Percentiles rank a stretch among this genome's conserved stretches.
Evolutionary conservation across 2,329 filamentous ascomycete species (phyloP).

Genomic region (Sphaerulina musiva): DNA sequence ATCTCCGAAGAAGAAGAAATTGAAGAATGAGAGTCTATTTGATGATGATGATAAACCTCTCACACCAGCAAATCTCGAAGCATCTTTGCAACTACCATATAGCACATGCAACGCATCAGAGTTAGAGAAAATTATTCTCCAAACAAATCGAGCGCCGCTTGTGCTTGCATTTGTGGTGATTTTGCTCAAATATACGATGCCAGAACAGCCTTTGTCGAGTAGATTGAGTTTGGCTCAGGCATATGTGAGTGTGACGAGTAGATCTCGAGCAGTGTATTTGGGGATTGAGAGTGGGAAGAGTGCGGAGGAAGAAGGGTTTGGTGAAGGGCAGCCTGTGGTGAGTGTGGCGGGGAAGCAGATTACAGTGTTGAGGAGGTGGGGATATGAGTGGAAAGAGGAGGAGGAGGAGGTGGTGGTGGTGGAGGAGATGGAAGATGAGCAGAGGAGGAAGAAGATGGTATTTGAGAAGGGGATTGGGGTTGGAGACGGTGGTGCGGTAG

Average conservation of each 20-base stretch:
- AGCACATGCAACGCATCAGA: slow-evolving; percentile 52
- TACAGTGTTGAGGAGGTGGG: slow-evolving; percentile 68
- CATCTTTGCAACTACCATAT: slow-evolving; percentile 53
- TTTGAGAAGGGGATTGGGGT: slow-evolving; percentile 26
- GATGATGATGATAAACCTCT: slow-evolving; percentile 20
- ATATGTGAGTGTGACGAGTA: slow-evolving; percentile 73
- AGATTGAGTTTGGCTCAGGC: slow-evolving; percentile 76
- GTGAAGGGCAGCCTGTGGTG: slow-evolving; percentile 67
- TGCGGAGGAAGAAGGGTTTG: slow-evolving; percentile 65
- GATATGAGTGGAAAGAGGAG: slow-evolving; percentile 55
- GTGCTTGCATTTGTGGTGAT: slow-evolving; percentile 73
- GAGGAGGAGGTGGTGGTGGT: too few relatives aligned
- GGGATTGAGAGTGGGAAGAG: slow-evolving; percentile 61
- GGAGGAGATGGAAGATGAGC: too few relatives aligned
- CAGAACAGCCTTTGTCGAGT: slow-evolving; percentile 77
- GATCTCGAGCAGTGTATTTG: slow-evolving; percentile 66
- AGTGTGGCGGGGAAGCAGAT: slow-evolving; percentile 68
- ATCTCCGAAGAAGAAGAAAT: slow-evolving; percentile 34
- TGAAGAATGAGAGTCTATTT: slow-evolving; percentile 26
- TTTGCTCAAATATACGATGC: slow-evolving; percentile 72
- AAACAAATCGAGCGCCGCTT: slow-evolving; percentile 75
- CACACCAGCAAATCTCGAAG: slow-evolving; percentile 54
- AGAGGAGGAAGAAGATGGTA: slow-evolving; percentile 8
- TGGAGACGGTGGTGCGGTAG: slow-evolving; percentile 9
- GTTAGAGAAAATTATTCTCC: slow-evolving; percentile 53